Percentiles rank a stretch among this genome's conserved stretches.
These are phyloP conservation scores for Crithidia expoeki DNA, from an alignment of 208 protist species.

Conservation along the genomic window DNA sequence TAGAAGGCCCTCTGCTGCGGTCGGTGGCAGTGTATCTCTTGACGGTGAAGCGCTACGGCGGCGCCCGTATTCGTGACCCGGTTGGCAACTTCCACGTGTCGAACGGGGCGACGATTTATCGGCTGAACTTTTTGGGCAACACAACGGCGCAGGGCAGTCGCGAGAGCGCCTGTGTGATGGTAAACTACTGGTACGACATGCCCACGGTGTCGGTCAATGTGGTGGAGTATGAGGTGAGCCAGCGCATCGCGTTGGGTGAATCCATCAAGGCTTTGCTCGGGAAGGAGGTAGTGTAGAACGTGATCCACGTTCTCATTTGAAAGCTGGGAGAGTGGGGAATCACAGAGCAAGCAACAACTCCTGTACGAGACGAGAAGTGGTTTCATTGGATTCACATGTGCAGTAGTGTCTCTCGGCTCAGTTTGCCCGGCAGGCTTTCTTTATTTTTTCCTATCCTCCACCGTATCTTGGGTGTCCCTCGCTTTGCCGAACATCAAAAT, in stretches of 20 bases:
- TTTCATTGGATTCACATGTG: too few species aligned
- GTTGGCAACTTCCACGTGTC: slow-evolving; percentile 90
- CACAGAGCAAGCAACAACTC: too few species aligned
- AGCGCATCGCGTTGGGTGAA: slow-evolving; percentile 50
- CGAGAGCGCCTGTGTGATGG: slow-evolving; percentile 84
- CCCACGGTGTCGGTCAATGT: slow-evolving; percentile 49
- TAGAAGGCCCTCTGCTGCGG: slow-evolving; percentile 67
- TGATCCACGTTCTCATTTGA: not conserved
- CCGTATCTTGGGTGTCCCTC: too few species aligned
- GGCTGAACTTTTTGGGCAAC: slow-evolving; percentile 82
- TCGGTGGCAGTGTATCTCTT: slow-evolving; percentile 76
- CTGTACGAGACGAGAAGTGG: too few species aligned
- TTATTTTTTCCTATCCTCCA: not conserved
- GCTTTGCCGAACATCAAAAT: not conserved
- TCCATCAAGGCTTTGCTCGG: slow-evolving; percentile 46
- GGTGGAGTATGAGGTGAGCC: slow-evolving; percentile 58
- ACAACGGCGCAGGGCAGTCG: slow-evolving; percentile 60
- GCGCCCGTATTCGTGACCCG: slow-evolving; percentile 65
- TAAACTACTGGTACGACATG: slow-evolving; percentile 90
- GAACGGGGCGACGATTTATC: slow-evolving; percentile 81
- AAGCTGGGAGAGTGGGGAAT: too few species aligned
- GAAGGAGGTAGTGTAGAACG: slow-evolving; percentile 9
- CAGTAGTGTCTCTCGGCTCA: too few species aligned
- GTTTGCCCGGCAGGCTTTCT: not conserved
- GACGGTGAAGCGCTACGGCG: slow-evolving; percentile 50